A percentile compares a stretch with the other conserved stretches of the same genome.
Conservation (phyloP, 2,329 filamentous ascomycete genomes). For the Berkeleyomyces basicola region DNA sequence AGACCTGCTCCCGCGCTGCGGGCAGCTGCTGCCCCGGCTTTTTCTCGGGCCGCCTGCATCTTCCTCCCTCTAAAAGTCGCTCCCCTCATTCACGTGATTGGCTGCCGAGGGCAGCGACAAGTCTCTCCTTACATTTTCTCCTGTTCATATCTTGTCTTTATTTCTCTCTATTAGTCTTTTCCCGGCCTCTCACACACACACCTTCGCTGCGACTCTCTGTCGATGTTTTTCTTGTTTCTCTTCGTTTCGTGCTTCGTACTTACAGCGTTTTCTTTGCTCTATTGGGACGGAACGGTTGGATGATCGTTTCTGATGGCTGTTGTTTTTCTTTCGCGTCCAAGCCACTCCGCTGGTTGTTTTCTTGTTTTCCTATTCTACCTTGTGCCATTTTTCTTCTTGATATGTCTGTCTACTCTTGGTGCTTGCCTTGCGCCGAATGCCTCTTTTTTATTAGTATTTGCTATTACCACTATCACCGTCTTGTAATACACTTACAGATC, state of each 20-base stretch:
- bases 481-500: background rate
- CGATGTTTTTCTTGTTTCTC: background rate
- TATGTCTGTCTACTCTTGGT: background rate
- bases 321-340: background rate
- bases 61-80: background rate
- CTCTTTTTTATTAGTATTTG: background rate
- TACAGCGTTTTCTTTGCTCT: background rate
- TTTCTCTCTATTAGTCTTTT: background rate
- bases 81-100: background rate
- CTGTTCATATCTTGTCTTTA: background rate
- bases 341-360: background rate
- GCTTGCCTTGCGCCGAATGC: background rate
- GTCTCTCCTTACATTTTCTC: background rate
- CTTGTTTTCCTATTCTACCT: background rate
- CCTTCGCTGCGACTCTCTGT: background rate
- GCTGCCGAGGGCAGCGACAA: background rate
- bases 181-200: background rate
- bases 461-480: background rate
- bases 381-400: background rate
- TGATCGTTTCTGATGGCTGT: slow-evolving; percentile 4
- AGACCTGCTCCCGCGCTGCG: background rate
- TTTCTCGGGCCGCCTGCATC: background rate
- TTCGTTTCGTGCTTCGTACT: background rate
- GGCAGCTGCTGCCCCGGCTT: background rate
- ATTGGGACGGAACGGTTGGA: slow-evolving; percentile 1